Evolutionary conservation across 1,139 yeast species (phyloP).

Genomic region (Blastobotrys illinoisensis): DNA sequence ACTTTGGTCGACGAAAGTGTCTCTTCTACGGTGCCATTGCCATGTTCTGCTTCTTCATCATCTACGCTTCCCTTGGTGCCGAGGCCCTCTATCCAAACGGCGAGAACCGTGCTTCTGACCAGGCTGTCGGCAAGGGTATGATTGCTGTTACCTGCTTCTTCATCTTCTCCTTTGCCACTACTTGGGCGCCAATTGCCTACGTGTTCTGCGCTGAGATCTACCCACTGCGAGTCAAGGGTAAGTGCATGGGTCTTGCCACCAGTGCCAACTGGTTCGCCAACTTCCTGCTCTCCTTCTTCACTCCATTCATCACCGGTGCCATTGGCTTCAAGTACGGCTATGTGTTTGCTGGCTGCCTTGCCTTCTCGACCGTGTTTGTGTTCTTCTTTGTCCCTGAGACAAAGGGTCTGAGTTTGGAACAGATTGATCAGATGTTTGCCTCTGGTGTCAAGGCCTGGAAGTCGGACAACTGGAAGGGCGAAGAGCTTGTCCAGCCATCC

Average conservation of each 20-base stretch:
- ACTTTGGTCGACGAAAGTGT: conserved; percentile 64
- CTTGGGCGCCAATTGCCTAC: conserved; percentile 86
- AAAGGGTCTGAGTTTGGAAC: conserved; percentile 68
- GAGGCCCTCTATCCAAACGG: conserved; percentile 54
- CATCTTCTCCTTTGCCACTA: conserved; percentile 76
- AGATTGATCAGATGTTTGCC: conserved; percentile 49
- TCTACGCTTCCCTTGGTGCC: conserved; percentile 67
- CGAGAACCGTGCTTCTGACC: conserved; percentile 45
- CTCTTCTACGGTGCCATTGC: conserved; percentile 58
- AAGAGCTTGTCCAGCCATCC: conserved; percentile 7
- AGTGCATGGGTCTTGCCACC: conserved; percentile 66
- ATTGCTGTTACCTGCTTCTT: conserved; percentile 73
- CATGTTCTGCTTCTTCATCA: conserved; percentile 60
- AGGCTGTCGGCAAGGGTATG: conserved; percentile 43
- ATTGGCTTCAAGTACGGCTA: conserved; percentile 62
- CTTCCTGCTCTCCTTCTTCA: conserved; percentile 51
- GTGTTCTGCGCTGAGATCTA: conserved; percentile 73
- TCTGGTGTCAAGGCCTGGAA: conserved; percentile 30
- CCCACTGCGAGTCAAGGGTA: conserved; percentile 73
- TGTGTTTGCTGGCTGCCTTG: conserved; percentile 72
- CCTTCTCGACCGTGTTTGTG: conserved; percentile 53
- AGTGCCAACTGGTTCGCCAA: conserved; percentile 80
- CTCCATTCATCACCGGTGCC: conserved; percentile 43
- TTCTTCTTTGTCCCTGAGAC: conserved; percentile 69
- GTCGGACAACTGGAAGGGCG: conserved; percentile 18